Evolutionary conservation across 1,139 yeast genomes (phyloP), one percentile per base, ranked within the genome.

Genomic region (Candida neerlandica): DNA sequence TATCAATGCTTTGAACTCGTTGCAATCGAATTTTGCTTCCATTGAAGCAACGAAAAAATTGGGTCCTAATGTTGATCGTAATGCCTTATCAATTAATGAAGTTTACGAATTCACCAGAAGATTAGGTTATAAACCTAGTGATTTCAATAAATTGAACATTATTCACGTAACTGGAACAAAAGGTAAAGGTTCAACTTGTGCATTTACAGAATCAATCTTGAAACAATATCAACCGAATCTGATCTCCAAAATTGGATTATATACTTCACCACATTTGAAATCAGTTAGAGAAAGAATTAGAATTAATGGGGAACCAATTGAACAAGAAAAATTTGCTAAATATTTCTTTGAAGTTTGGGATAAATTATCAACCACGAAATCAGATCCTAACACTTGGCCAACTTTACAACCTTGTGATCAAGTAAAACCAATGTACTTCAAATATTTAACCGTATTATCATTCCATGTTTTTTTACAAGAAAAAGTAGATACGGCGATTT

Each of bases 121-220:
- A 58, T 79, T 90, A 46, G 99, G 98, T 0, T 91, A 92, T 67
- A 64, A 71, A n/a, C 79, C 85, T 0, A 58, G 68, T 3, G 96
- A 87, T 55, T 84, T 89, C 62, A 82, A 91, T 66, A 77, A 70
- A 51, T 69, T 95, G 60, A 91, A 92, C 58, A 79, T 91, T 4
- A 80, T 95, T 44, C 99, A 95, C 63, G 87, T 95, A 33, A 92
- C 99, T 0, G 99, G 99, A 23, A 95, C 99, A 1, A 95, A 95
- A 67, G 99, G 99, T 11, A 95, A 95, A 70, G 99, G 99, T 1
- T 91, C 97, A 1, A 92, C 98, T 0, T 94, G 97, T 70, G 97
- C 99, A 0, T 95, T 95, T 64, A 82, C 92, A 2, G 90, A 89
- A 60, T 84, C 95, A 2, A 90, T 94, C 43, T 69, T 95, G 53